Conservation (phyloP, 495 filamentous ascomycete genomes). For the Aspergillus kassunensis region DNA sequence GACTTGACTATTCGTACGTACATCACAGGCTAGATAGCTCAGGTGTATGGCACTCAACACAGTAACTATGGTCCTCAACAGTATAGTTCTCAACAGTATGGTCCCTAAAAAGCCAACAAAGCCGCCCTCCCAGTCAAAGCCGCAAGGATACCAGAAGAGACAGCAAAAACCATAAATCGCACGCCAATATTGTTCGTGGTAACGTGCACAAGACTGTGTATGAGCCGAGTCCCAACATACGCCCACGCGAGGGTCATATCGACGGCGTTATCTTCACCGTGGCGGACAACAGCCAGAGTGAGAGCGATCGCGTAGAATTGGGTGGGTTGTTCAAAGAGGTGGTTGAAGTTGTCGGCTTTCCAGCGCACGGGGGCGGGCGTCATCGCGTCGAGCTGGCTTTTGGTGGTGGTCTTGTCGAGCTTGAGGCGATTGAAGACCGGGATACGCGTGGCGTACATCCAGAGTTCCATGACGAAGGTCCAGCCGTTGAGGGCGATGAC, state of each 20-base stretch:
- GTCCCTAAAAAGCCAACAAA: conserved; percentile 13
- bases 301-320: conserved; percentile 27
- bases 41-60: too few species aligned
- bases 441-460: conserved; percentile 23
- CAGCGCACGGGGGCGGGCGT: conserved; percentile 22
- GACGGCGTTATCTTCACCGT: conserved; percentile 6
- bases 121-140: conserved; percentile 17
- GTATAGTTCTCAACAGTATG: too few species aligned
- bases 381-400: conserved; percentile 17
- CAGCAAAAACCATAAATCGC: conserved; percentile 15
- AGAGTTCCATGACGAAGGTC: conserved; percentile 23
- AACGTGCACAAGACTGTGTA: conserved; percentile 23
- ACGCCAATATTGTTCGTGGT: conserved; percentile 14
- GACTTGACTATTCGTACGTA: too few species aligned
- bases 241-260: conserved; percentile 20
- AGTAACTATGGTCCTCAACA: too few species aligned
- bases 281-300: conserved; percentile 15
- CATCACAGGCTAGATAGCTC: too few species aligned
- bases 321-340: conserved; percentile 28
- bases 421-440: conserved; percentile 13
- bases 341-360: conserved; percentile 27
- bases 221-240: conserved; percentile 18
- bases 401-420: background rate
- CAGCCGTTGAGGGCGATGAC: conserved; percentile 24
- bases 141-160: conserved; percentile 17